Evolutionary conservation across 768 basidiomycete species (phyloP).

Genomic region (Ramaria rubella): DNA sequence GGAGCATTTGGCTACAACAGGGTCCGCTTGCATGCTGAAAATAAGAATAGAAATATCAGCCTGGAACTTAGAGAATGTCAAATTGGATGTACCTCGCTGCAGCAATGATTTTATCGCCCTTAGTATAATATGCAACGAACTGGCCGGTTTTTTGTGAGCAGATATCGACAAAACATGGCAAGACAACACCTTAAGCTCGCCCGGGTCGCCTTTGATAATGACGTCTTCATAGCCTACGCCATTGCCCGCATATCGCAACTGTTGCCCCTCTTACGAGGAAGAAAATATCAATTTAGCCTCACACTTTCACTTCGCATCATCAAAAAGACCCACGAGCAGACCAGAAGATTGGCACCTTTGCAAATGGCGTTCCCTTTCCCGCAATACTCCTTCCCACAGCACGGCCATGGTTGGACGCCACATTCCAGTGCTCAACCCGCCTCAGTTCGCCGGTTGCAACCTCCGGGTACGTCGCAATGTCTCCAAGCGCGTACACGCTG

Average conservation of each 20-base stretch:
- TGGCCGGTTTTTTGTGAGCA: conserved; percentile 20
- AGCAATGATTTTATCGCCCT: conserved; percentile 55
- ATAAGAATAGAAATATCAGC: background rate
- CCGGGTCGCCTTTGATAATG: conserved; percentile 66
- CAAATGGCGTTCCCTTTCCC: conserved; percentile 54
- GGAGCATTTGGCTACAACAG: conserved; percentile 68
- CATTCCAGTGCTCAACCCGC: conserved; percentile 91
- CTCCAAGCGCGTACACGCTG: conserved; percentile 70
- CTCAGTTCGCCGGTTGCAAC: conserved; percentile 40
- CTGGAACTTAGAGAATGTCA: background rate
- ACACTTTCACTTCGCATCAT: background rate
- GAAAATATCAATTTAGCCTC: background rate
- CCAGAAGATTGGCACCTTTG: conserved; percentile 85
- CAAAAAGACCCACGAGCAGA: conserved; percentile 59
- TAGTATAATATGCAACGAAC: conserved; percentile 79
- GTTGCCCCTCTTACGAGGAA: conserved; percentile 59
- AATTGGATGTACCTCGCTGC: conserved; percentile 48
- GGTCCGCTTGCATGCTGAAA: conserved; percentile 72
- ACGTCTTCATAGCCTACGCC: conserved; percentile 69
- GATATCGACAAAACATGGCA: background rate
- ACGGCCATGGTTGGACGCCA: conserved; percentile 82
- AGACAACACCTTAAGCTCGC: conserved; percentile 65
- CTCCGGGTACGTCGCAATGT: conserved; percentile 78
- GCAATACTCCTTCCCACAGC: conserved; percentile 76
- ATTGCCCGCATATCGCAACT: conserved; percentile 78